A percentile compares a stretch with the other conserved stretches of the same genome.
These are phyloP conservation scores for Termitomyces sp. DNA, from an alignment of 768 basidiomycete species.

Conservation along the genomic window DNA sequence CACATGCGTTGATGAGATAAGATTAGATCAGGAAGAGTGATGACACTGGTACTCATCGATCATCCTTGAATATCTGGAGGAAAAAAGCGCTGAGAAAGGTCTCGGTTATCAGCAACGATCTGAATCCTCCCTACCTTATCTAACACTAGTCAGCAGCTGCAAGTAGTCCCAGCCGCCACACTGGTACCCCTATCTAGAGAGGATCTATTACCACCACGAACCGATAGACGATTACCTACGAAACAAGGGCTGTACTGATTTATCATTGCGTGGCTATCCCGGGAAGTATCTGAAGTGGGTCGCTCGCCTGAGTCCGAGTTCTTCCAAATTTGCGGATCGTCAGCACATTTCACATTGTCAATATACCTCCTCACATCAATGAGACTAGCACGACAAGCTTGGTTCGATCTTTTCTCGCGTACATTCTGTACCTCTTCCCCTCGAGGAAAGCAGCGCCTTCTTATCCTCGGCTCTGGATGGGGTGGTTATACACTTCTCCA, in stretches of 20 bases:
- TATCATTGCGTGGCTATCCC: not conserved
- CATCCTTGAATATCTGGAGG: too few relatives aligned
- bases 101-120: too few relatives aligned
- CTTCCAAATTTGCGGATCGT: not conserved
- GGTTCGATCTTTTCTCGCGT: not conserved
- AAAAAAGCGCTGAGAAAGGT: too few relatives aligned
- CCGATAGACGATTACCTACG: not conserved
- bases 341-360: too few relatives aligned
- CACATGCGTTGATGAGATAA: not conserved
- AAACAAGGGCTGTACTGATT: not conserved
- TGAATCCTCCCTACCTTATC: too few relatives aligned
- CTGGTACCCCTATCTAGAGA: not conserved
- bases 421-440: slow-evolving; percentile 6
- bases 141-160: too few relatives aligned
- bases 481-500: slow-evolving; percentile 71
- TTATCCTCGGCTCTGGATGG: slow-evolving; percentile 78
- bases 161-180: too few relatives aligned
- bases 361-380: not conserved
- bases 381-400: not conserved
- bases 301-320: not conserved
- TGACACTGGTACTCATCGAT: not conserved
- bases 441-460: slow-evolving; percentile 41
- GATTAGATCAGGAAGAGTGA: slow-evolving; percentile 6
- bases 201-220: not conserved
- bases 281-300: slow-evolving; percentile 9